Percentiles rank a stretch among this genome's conserved stretches.
These are phyloP conservation scores for Pyrus communis DNA, from an alignment of 306 rosid species.

Conservation along the genomic window DNA sequence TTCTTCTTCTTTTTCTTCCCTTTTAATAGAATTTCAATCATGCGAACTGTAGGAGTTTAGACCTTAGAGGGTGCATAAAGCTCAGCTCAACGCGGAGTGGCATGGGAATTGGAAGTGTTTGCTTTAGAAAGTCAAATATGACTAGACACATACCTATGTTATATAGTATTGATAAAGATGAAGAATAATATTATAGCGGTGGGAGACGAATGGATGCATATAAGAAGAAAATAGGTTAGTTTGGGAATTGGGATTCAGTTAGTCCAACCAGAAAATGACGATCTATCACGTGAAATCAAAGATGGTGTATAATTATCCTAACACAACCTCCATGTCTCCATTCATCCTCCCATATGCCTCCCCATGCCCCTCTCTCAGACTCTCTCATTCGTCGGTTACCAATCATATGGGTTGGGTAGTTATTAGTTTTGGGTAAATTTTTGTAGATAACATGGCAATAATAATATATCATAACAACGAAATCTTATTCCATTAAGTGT, in stretches of 20 bases:
- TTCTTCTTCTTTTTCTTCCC: neutral
- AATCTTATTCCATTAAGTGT: too few relatives aligned
- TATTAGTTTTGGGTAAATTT: too few relatives aligned
- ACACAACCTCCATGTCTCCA: neutral
- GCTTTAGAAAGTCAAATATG: neutral
- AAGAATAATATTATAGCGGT: neutral
- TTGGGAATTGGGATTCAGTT: constrained; percentile 5
- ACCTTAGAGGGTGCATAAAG: neutral
- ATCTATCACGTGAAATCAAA: constrained; percentile 30
- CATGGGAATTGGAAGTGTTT: neutral
- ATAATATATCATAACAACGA: too few relatives aligned
- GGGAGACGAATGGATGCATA: neutral
- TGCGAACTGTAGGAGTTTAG: neutral
- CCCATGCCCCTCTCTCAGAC: neutral
- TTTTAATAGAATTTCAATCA: neutral
- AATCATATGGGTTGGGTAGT: neutral
- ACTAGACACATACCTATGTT: neutral
- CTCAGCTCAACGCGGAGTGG: neutral
- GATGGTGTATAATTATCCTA: neutral
- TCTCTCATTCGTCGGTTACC: neutral
- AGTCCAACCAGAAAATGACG: constrained; percentile 47
- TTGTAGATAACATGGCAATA: neutral
- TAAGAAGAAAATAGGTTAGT: neutral
- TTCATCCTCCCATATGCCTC: neutral
- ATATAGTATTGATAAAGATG: too few relatives aligned